phyloP scores from a whole-genome alignment of 805 yeast genomes.

The Hanseniaspora guilliermondii region DNA sequence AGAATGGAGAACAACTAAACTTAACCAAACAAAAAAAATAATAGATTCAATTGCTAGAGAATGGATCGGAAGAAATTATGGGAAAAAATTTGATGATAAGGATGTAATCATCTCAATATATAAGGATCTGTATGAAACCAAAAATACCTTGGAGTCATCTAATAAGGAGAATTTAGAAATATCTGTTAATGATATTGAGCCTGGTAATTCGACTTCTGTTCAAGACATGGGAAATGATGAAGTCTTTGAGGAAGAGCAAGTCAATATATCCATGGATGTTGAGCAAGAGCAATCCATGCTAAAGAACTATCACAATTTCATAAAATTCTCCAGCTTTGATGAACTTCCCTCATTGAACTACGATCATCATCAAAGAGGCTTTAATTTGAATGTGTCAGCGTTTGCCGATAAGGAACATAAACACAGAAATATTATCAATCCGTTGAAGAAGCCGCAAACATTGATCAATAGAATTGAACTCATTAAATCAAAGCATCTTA shows the following conservation, averaged over 20 bases:
- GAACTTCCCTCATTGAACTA: conserved; percentile 6
- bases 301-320: conserved; percentile 1
- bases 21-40: conserved; percentile 16
- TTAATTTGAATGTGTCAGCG: background rate
- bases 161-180: background rate
- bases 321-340: conserved; percentile 1
- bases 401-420: background rate
- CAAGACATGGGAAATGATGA: background rate
- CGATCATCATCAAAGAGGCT: background rate
- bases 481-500: conserved; percentile 22
- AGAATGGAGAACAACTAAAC: conserved; percentile 45
- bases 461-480: conserved; percentile 37
- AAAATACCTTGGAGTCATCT: background rate
- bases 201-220: conserved; percentile 7
- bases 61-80: conserved; percentile 1
- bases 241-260: background rate
- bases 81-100: conserved; percentile 1
- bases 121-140: background rate
- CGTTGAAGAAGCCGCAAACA: background rate
- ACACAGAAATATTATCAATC: background rate
- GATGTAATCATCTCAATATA: background rate
- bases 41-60: conserved; percentile 1
- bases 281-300: conserved; percentile 1
- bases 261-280: background rate
- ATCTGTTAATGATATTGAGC: background rate